phyloP scores from a whole-genome alignment of 768 basidiomycete species.

The Calvatia gigantea region DNA sequence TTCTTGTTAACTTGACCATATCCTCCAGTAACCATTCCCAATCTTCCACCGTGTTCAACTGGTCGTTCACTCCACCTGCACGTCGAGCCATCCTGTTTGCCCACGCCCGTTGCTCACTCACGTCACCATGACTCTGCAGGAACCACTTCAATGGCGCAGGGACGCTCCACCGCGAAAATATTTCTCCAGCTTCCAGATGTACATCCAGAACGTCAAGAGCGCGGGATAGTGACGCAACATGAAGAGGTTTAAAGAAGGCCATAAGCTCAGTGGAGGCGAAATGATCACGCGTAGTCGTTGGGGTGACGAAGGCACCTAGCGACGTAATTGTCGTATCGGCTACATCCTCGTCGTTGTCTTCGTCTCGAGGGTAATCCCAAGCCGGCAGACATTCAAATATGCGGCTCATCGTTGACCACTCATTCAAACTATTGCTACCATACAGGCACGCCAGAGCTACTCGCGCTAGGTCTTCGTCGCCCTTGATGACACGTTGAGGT shows the following conservation, averaged over 20 bases:
- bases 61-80: conserved; percentile 51
- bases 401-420: conserved; percentile 82
- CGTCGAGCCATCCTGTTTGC: conserved; percentile 83
- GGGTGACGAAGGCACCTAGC: conserved; percentile 75
- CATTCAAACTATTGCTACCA: conserved; percentile 64
- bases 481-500: conserved; percentile 69
- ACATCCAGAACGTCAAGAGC: conserved; percentile 90
- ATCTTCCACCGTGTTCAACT: conserved; percentile 59
- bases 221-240: conserved; percentile 68
- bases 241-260: conserved; percentile 79
- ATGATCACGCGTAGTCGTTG: conserved; percentile 55
- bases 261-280: conserved; percentile 69
- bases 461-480: conserved; percentile 81
- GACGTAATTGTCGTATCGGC: conserved; percentile 81
- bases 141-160: conserved; percentile 88
- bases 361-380: conserved; percentile 64
- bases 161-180: conserved; percentile 83
- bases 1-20: conserved; percentile 77
- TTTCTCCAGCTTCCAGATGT: conserved; percentile 92
- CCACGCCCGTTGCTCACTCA: conserved; percentile 72
- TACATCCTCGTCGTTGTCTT: conserved; percentile 64
- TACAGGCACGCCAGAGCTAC: conserved; percentile 89
- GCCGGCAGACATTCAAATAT: conserved; percentile 97
- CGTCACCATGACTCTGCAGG: conserved; percentile 67
- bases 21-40: conserved; percentile 90